Evolutionary conservation across 2,329 filamentous ascomycete genomes (phyloP).

Genomic region (Diaporthe ampelina): DNA sequence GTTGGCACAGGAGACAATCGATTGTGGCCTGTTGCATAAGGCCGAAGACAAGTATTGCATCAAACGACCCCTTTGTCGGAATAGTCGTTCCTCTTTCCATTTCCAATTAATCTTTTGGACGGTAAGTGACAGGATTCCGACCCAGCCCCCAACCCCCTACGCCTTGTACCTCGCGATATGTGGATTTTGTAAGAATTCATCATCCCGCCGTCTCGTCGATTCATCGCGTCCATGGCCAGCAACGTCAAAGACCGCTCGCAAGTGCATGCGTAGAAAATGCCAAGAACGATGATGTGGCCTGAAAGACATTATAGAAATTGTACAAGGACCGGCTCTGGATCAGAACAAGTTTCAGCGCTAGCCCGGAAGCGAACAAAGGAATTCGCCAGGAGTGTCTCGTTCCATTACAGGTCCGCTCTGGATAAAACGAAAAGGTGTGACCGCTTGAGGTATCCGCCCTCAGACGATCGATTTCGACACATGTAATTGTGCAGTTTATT

Average conservation of each 20-base stretch:
- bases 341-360: constrained; percentile 25
- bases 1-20: constrained; percentile 14
- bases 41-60: neutral
- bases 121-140: neutral
- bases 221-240: constrained; percentile 34
- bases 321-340: constrained; percentile 37
- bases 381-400: constrained; percentile 26
- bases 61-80: neutral
- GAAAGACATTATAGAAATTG: constrained; percentile 36
- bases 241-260: constrained; percentile 17
- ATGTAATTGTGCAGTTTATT: constrained; percentile 32
- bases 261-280: constrained; percentile 26
- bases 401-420: constrained; percentile 32
- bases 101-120: neutral
- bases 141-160: neutral
- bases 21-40: neutral
- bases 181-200: constrained; percentile 1
- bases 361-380: constrained; percentile 30
- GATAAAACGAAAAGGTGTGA: constrained; percentile 27
- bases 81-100: neutral
- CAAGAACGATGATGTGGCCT: constrained; percentile 26
- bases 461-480: constrained; percentile 5
- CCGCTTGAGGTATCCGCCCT: constrained; percentile 1
- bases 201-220: constrained; percentile 22
- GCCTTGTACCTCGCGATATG: neutral